Percentiles rank a stretch among this genome's conserved stretches.
These are phyloP conservation scores for Auricularia cornea DNA, from an alignment of 768 basidiomycete species.

Conservation along the genomic window DNA sequence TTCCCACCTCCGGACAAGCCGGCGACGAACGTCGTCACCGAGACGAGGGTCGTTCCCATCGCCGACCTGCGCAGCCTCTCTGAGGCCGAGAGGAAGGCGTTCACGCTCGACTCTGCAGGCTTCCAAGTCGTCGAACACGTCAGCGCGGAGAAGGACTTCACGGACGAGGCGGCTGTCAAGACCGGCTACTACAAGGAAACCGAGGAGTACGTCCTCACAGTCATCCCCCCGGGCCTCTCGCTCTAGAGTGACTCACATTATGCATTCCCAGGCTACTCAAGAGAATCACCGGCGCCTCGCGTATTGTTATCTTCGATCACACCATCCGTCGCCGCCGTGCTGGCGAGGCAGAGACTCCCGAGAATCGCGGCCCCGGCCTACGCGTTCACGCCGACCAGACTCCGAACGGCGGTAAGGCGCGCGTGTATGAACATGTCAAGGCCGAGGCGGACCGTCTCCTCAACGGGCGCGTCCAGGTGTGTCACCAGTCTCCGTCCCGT, in stretches of 20 bases:
- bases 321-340: constrained; percentile 28
- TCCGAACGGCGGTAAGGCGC: constrained; percentile 23
- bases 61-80: constrained; percentile 8
- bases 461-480: constrained; percentile 13
- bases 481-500: neutral
- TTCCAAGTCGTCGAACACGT: constrained; percentile 31
- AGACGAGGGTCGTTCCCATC: neutral
- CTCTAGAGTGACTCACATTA: no score
- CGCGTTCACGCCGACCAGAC: constrained; percentile 42
- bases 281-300: constrained; percentile 48
- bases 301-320: constrained; percentile 56
- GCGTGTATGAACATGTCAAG: constrained; percentile 31
- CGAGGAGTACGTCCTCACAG: constrained; percentile 23
- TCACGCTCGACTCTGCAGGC: constrained; percentile 32
- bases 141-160: constrained; percentile 35
- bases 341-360: neutral
- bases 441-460: constrained; percentile 35
- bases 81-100: neutral
- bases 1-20: neutral
- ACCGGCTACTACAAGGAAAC: constrained; percentile 55
- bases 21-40: constrained; percentile 3
- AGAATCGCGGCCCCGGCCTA: constrained; percentile 20
- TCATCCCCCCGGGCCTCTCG: neutral
- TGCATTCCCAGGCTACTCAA: constrained; percentile 39
- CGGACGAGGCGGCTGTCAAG: constrained; percentile 41